Evolutionary conservation across 306 rosid genomes (phyloP).

Genomic region (Acmispon strigosus): DNA sequence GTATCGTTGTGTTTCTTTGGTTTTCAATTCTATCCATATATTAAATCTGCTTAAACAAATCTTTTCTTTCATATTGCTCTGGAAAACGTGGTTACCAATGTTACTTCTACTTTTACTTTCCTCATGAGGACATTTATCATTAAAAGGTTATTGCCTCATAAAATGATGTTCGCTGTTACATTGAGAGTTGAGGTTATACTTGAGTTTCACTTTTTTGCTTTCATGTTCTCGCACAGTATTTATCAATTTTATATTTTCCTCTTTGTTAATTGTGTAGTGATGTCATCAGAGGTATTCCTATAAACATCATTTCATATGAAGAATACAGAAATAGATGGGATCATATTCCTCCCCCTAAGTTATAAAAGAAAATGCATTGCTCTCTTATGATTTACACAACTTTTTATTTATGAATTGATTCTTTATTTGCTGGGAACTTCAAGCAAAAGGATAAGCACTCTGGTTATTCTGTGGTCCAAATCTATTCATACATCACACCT

Average conservation of each 20-base stretch:
- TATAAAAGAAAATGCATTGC: background rate
- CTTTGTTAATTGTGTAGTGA: background rate
- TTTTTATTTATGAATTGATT: constrained; percentile 13
- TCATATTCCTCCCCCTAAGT: constrained; percentile 1
- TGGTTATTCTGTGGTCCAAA: constrained; percentile 12
- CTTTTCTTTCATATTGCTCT: constrained; percentile 1
- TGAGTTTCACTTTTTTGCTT: background rate
- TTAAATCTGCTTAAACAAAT: constrained; percentile 4
- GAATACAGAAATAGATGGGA: constrained; percentile 4
- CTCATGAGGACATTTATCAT: constrained; percentile 7
- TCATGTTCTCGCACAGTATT: background rate
- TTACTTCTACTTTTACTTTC: background rate
- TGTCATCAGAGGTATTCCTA: background rate
- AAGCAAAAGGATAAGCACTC: background rate
- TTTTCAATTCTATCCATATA: background rate
- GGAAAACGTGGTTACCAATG: background rate
- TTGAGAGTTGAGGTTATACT: constrained; percentile 8
- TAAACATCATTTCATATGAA: background rate
- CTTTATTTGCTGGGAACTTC: constrained; percentile 13
- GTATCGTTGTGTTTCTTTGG: constrained; percentile 15
- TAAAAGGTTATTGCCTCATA: background rate
- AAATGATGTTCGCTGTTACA: background rate
- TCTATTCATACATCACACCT: background rate
- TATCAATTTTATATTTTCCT: background rate
- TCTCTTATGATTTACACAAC: background rate